Base-by-base conservation (phyloP, 805 yeast species). In the Pichia membranifaciens region DNA sequence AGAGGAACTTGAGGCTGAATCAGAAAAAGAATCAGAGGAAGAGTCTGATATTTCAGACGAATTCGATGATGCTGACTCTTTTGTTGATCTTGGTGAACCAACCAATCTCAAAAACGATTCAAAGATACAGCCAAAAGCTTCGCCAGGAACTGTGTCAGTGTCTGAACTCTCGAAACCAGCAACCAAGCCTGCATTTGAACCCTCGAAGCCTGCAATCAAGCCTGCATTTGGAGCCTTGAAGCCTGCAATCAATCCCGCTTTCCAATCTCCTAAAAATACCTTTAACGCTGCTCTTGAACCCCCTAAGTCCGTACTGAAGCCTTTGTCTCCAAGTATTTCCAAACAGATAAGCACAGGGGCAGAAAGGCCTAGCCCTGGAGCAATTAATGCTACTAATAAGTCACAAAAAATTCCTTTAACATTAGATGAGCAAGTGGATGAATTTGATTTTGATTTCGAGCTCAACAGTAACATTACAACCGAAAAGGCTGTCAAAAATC, bases 361-460 rank as follows among this genome's bases (percentile, higher is more conserved):
- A n/a, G n/a, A n/a, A n/a, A n/a, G n/a, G n/a, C n/a, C n/a, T n/a
- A n/a, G n/a, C n/a, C n/a, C n/a, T n/a, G n/a, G n/a, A n/a, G n/a
- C n/a, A n/a, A n/a, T n/a, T n/a, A n/a, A n/a, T n/a, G n/a, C n/a
- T n/a, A n/a, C n/a, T n/a, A n/a, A n/a, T n/a, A n/a, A n/a, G n/a
- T n/a, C 7, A 25, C 7, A 20, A 35, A 17, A 9, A 10, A 17
- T 29, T 12, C 20, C 9, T 1, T 12, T 25, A 16, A 23, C 41
- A 29, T 22, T 47, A 12, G 50, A 47, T 17, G 52, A 47, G 17
- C 36, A 39, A 37, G 12, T 23, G n/a, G 35, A 16, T n/a, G 5
- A 9, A 10, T 39, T n/a, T 20, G 20, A 15, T 3, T 39, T 6
- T 13, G 36, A 49, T 18, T 39, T 39, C 31, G 42, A 39, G 12